Base-by-base conservation (phyloP, 352 stramenopile genomes). In the Phytophthora citrophthora region DNA sequence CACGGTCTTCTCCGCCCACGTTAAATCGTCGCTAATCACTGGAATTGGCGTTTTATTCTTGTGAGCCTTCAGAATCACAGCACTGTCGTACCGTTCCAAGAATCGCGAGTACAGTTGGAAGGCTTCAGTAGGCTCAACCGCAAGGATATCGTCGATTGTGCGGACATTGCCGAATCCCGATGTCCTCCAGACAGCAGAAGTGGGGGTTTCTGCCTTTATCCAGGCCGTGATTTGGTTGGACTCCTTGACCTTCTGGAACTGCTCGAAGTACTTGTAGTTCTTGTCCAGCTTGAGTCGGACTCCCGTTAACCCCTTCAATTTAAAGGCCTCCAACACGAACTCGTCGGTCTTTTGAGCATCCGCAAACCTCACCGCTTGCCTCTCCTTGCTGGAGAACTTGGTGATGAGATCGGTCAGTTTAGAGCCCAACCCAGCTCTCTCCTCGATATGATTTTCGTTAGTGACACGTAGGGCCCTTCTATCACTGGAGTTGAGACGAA, bases 211-310 rank as follows among this genome's bases (percentile, higher is more conserved):
- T 4, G 26, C 15, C 23, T 27, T 32, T 6, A 27, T 13, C 43
- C 43, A 49, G 4, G 15, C 18, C 32, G 6, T 49, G 18, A 49
- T 23, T 31, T 24, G 43, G 13, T 32, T n/a, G 3, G 18, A 27
- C 34, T 49, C 43, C 7, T 12, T 32, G 11, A 32, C 29, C 4
- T 5, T 32, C 23, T 18, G 0, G 29, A 49, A 49, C 43, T 49
- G 18, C 9, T 49, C 10, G 23, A 49, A 49, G 43, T 49, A 49
- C 20, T 49, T n/a, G 43, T 32, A 49, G 43, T 49, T 49, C 23
- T 49, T 49, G 23, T 49, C 4, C 20, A 16, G 15, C 20, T 18
- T 31, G 43, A 49, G 43, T 7, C 4, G 18, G 10, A 3, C 10
- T 13, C 43, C 43, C 43, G 20, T 32, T 6, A 49, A 11, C 3